Base-by-base conservation (phyloP, 2,329 filamentous ascomycete species). In the Penicillium verrucosum region DNA sequence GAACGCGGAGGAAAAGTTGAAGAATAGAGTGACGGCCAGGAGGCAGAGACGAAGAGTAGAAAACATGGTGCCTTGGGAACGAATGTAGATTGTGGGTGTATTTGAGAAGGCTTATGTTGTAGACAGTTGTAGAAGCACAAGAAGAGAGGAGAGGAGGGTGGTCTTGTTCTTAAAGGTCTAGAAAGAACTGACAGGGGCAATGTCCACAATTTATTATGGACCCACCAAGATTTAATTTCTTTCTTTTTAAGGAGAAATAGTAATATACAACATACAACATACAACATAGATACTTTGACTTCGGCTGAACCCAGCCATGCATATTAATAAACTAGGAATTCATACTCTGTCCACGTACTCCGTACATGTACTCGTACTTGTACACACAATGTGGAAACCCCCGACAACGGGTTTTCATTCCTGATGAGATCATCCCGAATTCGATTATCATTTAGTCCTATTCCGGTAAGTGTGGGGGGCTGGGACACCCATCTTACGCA, bases 1-100 rank as follows among this genome's bases (percentile, higher is more conserved):
- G 50, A 64, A 62, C 30, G 64, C 62, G 2, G 57, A 40, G 47
- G 59, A 43, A 34, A 51, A 49, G 18, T 56, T 43, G 38, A 61
- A 41, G 40, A 65, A 32, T 9, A 60, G 18, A 37, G 51, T 42
- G 21, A 42, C 18, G 12, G 59, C 51, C 25, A 56, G 27, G 36
- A 62, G 32, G 32, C 18, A 54, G 14, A 51, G 12, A 27, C 38
- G 56, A n/a, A 59, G 46, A 49, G 59, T 40, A 42, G 50, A 55
- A 18, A 52, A 34, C 47, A 59, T 57, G 8, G 34, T 55, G 36
- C 2, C 14, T 11, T 25, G 38, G 16, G 18, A 40, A 34, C 36
- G 27, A 29, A 27, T 30, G 34, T 46, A 16, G n/a, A 55, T 5
- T n/a, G 49, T 36, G 21, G 21, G 21, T 21, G 25, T 27, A 6